Evolutionary conservation across 2,329 filamentous ascomycete genomes (phyloP).

Genomic region (Thielaviopsis musarum): DNA sequence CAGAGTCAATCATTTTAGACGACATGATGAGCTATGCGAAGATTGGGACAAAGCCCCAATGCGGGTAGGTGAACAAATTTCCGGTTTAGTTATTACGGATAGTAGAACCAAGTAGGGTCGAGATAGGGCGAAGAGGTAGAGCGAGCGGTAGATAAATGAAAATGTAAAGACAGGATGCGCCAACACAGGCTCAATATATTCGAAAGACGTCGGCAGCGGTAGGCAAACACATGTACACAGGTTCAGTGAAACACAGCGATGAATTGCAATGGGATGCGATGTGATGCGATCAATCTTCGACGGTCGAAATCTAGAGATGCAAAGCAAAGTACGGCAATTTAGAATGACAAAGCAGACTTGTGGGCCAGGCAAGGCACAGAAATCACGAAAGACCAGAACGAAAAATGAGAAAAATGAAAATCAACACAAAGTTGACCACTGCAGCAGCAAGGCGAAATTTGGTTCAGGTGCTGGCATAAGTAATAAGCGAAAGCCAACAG

Average conservation of each 20-base stretch:
- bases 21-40: constrained; percentile 6
- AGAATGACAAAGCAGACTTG: background rate
- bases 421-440: background rate
- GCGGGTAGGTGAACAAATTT: background rate
- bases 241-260: background rate
- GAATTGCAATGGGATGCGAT: background rate
- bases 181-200: constrained; percentile 23
- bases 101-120: no score
- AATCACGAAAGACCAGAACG: background rate
- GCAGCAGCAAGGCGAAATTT: background rate
- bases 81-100: background rate
- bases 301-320: background rate
- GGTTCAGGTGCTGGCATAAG: constrained; percentile 7
- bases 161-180: constrained; percentile 12
- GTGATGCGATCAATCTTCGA: background rate
- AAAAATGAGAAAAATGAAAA: background rate
- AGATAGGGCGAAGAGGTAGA: background rate
- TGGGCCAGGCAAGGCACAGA: background rate
- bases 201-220: constrained; percentile 20
- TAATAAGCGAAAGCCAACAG: constrained; percentile 11
- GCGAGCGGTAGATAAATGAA: background rate
- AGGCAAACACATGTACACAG: constrained; percentile 24
- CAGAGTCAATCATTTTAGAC: constrained; percentile 11
- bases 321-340: background rate
- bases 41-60: constrained; percentile 4